phyloP scores from a whole-genome alignment of 2,329 filamentous ascomycete genomes.

The Beauveria varroae region DNA sequence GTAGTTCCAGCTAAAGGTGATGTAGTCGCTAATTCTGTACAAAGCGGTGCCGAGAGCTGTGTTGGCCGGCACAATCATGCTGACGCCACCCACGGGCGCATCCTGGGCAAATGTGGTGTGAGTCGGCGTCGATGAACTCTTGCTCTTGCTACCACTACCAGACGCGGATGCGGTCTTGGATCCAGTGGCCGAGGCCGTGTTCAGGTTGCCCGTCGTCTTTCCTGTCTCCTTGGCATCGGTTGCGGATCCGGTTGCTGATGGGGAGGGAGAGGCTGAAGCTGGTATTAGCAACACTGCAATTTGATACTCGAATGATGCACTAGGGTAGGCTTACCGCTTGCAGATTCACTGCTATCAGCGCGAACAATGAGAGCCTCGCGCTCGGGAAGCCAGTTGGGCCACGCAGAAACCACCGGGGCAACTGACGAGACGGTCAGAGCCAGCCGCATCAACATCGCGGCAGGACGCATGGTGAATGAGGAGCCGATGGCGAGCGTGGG shows the following conservation, averaged over 20 bases:
- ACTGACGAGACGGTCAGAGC: conserved; percentile 44
- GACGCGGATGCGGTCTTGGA: conserved; percentile 18
- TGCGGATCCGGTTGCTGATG: conserved; percentile 4
- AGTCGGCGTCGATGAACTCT: conserved; percentile 15
- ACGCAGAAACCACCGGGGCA: conserved; percentile 43
- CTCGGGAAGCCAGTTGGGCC: conserved; percentile 49
- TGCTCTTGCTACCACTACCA: conserved; percentile 20
- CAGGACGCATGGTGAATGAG: conserved; percentile 39
- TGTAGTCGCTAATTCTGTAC: conserved; percentile 52
- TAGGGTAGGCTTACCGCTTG: conserved; percentile 12
- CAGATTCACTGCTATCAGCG: conserved; percentile 29
- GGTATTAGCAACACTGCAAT: neutral
- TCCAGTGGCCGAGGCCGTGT: conserved; percentile 25
- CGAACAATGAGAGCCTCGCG: conserved; percentile 46
- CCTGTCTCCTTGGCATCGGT: conserved; percentile 2
- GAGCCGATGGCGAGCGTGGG: neutral
- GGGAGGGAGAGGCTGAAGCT: neutral
- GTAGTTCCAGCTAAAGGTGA: conserved; percentile 60
- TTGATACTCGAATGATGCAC: neutral
- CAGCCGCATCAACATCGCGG: conserved; percentile 38
- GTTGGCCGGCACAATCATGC: conserved; percentile 44
- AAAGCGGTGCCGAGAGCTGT: conserved; percentile 38
- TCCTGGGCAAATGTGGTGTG: conserved; percentile 37
- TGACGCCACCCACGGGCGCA: conserved; percentile 43
- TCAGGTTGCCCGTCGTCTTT: conserved; percentile 29